Conservation (phyloP, 2,329 filamentous ascomycete genomes). For the Microsporum audouinii region DNA sequence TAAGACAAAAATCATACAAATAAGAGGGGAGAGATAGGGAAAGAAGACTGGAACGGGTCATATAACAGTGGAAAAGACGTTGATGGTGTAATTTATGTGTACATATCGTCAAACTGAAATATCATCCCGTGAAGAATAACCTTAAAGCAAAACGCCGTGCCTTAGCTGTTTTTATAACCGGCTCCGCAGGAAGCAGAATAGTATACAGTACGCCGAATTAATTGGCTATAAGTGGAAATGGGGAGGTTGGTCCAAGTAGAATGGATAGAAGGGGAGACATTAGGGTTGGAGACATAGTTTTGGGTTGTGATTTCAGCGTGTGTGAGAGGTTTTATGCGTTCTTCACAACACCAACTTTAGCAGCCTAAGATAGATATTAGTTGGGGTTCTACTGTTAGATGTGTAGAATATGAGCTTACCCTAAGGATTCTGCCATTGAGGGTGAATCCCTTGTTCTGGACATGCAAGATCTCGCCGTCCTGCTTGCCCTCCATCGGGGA, state of each 20-base stretch:
- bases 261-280: not conserved
- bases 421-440: slow-evolving; percentile 82
- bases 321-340: slow-evolving; percentile 41
- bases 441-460: slow-evolving; percentile 91
- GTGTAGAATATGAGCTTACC: slow-evolving; percentile 28
- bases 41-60: slow-evolving; percentile 8
- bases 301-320: not conserved
- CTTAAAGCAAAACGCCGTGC: slow-evolving; percentile 10
- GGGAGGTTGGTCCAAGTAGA: not conserved
- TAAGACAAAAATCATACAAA: slow-evolving; percentile 23
- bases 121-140: slow-evolving; percentile 5
- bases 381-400: slow-evolving; percentile 5
- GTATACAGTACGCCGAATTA: slow-evolving; percentile 7
- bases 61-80: not conserved
- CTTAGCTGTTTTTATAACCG: slow-evolving; percentile 7
- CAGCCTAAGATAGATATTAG: slow-evolving; percentile 42
- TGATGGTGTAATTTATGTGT: slow-evolving; percentile 2
- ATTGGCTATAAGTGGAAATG: not conserved
- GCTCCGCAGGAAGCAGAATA: slow-evolving; percentile 8
- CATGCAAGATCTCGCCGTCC: slow-evolving; percentile 78
- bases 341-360: slow-evolving; percentile 94
- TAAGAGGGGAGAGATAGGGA: slow-evolving; percentile 25
- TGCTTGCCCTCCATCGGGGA: slow-evolving; percentile 77
- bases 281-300: not conserved
- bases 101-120: not conserved